Evolutionary conservation across 2,329 filamentous ascomycete species (phyloP), one percentile per base, ranked within the genome.

Genomic region (Phyllachora maydis): DNA sequence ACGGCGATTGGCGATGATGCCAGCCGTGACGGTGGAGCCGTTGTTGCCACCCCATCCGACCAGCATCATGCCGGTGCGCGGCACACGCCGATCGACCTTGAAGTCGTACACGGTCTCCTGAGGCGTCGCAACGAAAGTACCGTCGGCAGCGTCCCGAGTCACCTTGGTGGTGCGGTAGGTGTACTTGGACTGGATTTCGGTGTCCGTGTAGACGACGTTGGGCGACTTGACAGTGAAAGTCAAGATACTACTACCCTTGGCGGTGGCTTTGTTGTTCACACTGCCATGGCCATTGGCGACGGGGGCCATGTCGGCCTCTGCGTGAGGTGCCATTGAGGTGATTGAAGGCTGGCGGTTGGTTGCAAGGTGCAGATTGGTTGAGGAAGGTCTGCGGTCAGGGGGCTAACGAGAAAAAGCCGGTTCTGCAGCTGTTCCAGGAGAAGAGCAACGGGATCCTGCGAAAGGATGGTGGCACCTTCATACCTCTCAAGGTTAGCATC

Each of bases 1-100:
- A 38, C 73, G 77, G 45, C 79, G 77, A 56, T 98, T 98, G 52
- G 85, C 88, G 46, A 98, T 65, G 52, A 98, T 91, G 48, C 85
- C 88, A 31, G 88, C 88, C 29, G 88, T 95, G 32, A 98, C 81
- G 28, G 88, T 98, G 35, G 81, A 81, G 35, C 88, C 88, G 47
- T 98, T 98, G 68, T 98, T 98, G 43, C 88, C 88, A 52, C 88
- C 88, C 70, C 76, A 85, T 33, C 88, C 88, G 36, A 98, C 85
- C 35, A 98, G 65, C 88, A 98, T 95, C 58, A 93, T 67, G 44
- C 88, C 88, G 36, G 81, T 67, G 63, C 85, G 91, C 52, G 82
- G 81, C 29, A 95, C 66, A 52, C 77, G 78, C 49, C 85, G 81
- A 47, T 92, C 76, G 42, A 88, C 78, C 65, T 92, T 91, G 75